These are phyloP conservation scores for Gossypium sturtianum DNA, from an alignment of 345 rosid genomes.

Conservation along the genomic window DNA sequence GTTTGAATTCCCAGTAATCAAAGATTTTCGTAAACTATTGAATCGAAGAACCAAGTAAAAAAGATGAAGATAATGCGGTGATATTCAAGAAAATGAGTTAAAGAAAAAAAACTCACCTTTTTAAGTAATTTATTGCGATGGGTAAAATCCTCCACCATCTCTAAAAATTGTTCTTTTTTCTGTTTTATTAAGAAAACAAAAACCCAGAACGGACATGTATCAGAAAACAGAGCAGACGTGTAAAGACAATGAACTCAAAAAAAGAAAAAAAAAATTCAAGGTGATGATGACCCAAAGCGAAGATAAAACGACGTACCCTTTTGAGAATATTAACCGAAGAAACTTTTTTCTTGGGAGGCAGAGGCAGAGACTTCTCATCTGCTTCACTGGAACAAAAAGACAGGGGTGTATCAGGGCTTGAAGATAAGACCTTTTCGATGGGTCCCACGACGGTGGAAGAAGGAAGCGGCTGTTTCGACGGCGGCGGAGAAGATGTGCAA, in stretches of 20 bases:
- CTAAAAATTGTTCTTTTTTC: slow-evolving; percentile 24
- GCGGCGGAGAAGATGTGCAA: not conserved
- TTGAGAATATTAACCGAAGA: slow-evolving; percentile 14
- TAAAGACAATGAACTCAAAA: too few species aligned
- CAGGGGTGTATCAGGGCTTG: slow-evolving; percentile 39
- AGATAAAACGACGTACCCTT: slow-evolving; percentile 16
- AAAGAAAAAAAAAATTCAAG: not conserved
- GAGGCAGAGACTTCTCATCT: slow-evolving; percentile 20
- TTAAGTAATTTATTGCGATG: slow-evolving; percentile 8
- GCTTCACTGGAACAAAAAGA: slow-evolving; percentile 32
- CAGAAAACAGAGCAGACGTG: not conserved
- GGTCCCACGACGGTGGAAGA: not conserved
- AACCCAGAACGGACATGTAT: not conserved
- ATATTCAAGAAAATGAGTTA: too few species aligned
- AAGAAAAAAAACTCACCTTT: slow-evolving; percentile 12
- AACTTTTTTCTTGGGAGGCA: slow-evolving; percentile 18
- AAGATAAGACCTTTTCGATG: slow-evolving; percentile 12
- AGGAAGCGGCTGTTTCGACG: not conserved
- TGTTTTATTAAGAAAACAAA: slow-evolving; percentile 7
- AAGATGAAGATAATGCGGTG: not conserved
- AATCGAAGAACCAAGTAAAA: slow-evolving; percentile 12
- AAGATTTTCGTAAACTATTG: not conserved
- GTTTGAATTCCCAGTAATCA: slow-evolving; percentile 8
- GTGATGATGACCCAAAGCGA: not conserved
- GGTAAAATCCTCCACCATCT: not conserved